Percentiles rank a stretch among this genome's conserved stretches.
Evolutionary conservation across 2,329 filamentous ascomycete genomes (phyloP).

Genomic region (Pseudovirgaria hyperparasitica): DNA sequence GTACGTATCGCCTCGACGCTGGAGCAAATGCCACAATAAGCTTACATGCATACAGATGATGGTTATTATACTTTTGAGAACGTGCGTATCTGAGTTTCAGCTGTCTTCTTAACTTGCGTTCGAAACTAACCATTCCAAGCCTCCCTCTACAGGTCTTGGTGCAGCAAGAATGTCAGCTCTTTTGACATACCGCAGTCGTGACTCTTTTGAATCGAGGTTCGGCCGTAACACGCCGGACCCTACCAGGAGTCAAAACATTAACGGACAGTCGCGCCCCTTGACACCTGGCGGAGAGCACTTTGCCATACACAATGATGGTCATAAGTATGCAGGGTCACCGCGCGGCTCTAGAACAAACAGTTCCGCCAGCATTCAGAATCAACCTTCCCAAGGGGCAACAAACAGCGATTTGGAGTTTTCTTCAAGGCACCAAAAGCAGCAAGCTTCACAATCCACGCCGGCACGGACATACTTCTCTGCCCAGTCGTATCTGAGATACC

Average conservation of each 20-base stretch:
- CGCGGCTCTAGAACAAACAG: slow-evolving; percentile 26
- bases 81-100: slow-evolving; percentile 3
- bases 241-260: slow-evolving; percentile 70
- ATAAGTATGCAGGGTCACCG: slow-evolving; percentile 34
- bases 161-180: slow-evolving; percentile 95
- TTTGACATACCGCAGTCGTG: slow-evolving; percentile 87
- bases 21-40: neutral
- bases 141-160: slow-evolving; percentile 73
- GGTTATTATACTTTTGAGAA: slow-evolving; percentile 87
- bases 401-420: slow-evolving; percentile 34
- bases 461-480: slow-evolving; percentile 82
- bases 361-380: slow-evolving; percentile 9
- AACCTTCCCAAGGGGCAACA: slow-evolving; percentile 10
- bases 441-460: slow-evolving; percentile 25
- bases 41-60: slow-evolving; percentile 54
- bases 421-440: too few relatives aligned
- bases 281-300: slow-evolving; percentile 34
- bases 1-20: slow-evolving; percentile 1
- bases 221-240: slow-evolving; percentile 86
- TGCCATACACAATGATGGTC: slow-evolving; percentile 40
- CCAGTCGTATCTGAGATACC: slow-evolving; percentile 93
- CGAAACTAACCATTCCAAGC: slow-evolving; percentile 20
- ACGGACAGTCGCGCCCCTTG: slow-evolving; percentile 44
- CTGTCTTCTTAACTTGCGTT: neutral
- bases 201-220: slow-evolving; percentile 93